These are phyloP conservation scores for Neopestalotiopsis clavispora DNA, from an alignment of 2,329 filamentous ascomycete species.

Conservation along the genomic window DNA sequence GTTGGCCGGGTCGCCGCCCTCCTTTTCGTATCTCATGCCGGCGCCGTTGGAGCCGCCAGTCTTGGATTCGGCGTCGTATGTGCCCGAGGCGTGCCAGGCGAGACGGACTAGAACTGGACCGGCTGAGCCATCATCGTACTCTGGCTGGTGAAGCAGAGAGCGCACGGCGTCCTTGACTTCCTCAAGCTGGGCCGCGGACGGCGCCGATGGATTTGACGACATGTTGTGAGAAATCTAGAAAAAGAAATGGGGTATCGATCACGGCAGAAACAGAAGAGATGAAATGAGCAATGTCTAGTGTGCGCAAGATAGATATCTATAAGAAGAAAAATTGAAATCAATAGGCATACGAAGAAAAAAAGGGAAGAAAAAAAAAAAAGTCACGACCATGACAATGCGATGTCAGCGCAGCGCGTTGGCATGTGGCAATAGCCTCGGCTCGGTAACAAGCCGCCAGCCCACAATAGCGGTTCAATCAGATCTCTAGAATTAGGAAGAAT, in stretches of 20 bases:
- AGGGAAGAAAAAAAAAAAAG: not conserved
- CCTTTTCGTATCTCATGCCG: slow-evolving; percentile 68
- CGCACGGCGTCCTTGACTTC: slow-evolving; percentile 58
- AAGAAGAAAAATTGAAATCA: not conserved
- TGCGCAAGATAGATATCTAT: not conserved
- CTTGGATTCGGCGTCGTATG: slow-evolving; percentile 62
- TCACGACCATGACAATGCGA: not conserved
- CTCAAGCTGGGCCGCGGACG: slow-evolving; percentile 31
- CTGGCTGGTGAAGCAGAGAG: slow-evolving; percentile 60
- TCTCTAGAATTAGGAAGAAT: slow-evolving; percentile 5
- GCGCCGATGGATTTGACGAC: slow-evolving; percentile 15
- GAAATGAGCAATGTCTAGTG: not conserved
- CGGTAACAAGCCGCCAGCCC: not conserved
- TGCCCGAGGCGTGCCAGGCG: slow-evolving; percentile 69
- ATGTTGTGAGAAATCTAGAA: not conserved
- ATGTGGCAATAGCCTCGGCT: slow-evolving; percentile 15
- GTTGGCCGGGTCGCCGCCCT: slow-evolving; percentile 69
- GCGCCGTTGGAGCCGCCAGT: slow-evolving; percentile 70
- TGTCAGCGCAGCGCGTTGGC: slow-evolving; percentile 1
- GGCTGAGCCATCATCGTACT: slow-evolving; percentile 68
- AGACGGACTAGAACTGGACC: slow-evolving; percentile 68
- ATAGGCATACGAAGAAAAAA: not conserved
- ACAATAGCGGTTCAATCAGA: slow-evolving; percentile 10
- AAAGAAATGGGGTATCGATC: not conserved
- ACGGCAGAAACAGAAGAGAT: not conserved